These are phyloP conservation scores for Botrytis galanthina DNA, from an alignment of 2,329 filamentous ascomycete genomes.

Conservation along the genomic window DNA sequence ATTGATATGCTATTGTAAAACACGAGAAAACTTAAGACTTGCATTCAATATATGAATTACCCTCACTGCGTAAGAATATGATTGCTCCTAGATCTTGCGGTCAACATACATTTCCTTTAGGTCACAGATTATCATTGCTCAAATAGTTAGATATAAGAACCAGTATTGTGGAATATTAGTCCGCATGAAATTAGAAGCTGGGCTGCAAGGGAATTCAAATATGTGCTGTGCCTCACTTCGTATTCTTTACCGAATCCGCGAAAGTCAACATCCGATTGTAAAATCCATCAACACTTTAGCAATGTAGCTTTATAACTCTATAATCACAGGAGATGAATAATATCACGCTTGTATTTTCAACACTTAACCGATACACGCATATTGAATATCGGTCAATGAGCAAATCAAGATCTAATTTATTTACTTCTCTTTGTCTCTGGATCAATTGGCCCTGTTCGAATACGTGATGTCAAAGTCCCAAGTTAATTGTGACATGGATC, in stretches of 20 bases:
- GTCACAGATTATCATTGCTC: neutral
- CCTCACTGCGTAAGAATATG: too few species aligned
- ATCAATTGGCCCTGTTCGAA: neutral
- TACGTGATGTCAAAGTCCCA: neutral
- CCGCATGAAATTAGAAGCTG: neutral
- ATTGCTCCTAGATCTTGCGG: too few species aligned
- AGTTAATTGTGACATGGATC: neutral
- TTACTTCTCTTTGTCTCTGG: neutral
- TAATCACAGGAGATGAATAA: neutral
- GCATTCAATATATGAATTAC: too few species aligned
- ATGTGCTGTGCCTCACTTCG: neutral
- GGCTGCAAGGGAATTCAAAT: neutral
- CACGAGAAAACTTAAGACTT: neutral
- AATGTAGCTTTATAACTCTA: neutral
- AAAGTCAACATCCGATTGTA: neutral
- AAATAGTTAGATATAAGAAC: too few species aligned
- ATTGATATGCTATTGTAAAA: neutral
- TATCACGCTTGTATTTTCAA: neutral
- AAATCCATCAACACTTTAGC: neutral
- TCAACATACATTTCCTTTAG: too few species aligned
- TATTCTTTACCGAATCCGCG: neutral
- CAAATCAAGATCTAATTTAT: neutral
- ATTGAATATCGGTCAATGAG: too few species aligned
- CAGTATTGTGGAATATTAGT: too few species aligned
- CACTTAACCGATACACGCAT: neutral